Evolutionary conservation across 148 eudicot species (phyloP).

Genomic region (Beta vulgaris): DNA sequence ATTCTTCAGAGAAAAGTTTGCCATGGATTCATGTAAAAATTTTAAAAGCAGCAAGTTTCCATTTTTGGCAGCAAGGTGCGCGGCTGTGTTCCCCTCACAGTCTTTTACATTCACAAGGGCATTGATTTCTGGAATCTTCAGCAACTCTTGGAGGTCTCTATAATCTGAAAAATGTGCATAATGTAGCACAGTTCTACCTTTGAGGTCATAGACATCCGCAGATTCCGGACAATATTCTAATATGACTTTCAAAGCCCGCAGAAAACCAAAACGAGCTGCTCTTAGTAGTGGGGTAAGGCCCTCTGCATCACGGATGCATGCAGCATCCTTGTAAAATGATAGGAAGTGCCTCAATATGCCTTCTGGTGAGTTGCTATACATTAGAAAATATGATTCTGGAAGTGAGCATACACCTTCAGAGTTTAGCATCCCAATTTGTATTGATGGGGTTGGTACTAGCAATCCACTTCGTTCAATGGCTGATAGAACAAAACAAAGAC

Average conservation of each 20-base stretch:
- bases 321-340: not conserved
- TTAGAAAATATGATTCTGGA: too few species aligned
- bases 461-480: too few species aligned
- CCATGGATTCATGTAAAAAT: not conserved
- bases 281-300: not conserved
- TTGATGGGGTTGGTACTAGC: too few species aligned
- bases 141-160: not conserved
- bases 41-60: not conserved
- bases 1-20: not conserved
- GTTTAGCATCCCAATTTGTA: too few species aligned
- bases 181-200: not conserved
- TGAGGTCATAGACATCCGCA: not conserved
- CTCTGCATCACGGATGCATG: not conserved
- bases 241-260: not conserved
- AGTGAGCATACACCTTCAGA: not conserved
- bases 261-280: not conserved
- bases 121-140: not conserved
- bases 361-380: too few species aligned
- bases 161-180: not conserved
- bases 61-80: not conserved
- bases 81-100: not conserved
- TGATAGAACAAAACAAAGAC: too few species aligned
- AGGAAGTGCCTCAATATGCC: not conserved
- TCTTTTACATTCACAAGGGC: not conserved
- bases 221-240: slow-evolving; percentile 1